These are phyloP conservation scores for Chrysochromulina parva DNA, from an alignment of 78 protist genomes.

Conservation along the genomic window DNA sequence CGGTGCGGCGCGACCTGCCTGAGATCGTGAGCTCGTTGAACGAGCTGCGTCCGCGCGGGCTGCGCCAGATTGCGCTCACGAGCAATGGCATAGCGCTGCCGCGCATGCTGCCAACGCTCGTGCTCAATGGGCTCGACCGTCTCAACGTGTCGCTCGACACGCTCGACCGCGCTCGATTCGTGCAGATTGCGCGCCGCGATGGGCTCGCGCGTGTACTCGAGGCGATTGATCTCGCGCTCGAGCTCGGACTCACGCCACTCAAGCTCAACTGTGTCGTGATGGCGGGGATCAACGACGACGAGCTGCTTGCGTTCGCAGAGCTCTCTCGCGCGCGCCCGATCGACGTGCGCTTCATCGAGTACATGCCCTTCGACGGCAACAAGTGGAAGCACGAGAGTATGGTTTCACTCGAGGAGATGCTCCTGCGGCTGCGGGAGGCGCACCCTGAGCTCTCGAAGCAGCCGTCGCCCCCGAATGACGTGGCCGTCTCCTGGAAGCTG, in stretches of 20 bases:
- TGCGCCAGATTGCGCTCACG: constrained; percentile 58
- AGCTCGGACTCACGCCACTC: background rate
- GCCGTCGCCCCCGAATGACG: background rate
- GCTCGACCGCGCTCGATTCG: constrained; percentile 57
- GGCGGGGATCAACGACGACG: constrained; percentile 77
- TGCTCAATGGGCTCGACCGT: background rate
- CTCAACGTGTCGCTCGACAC: constrained; percentile 88
- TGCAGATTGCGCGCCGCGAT: background rate
- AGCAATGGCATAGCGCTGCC: constrained; percentile 77
- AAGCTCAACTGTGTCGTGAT: constrained; percentile 85
- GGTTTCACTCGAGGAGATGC: no score
- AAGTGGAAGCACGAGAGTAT: background rate
- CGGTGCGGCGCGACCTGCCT: constrained; percentile 38
- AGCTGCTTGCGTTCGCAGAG: constrained; percentile 67
- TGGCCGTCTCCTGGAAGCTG: constrained; percentile 30
- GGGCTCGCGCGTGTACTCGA: background rate
- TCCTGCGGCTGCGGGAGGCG: background rate
- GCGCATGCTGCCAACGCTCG: constrained; percentile 2
- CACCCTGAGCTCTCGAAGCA: background rate
- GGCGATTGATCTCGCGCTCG: background rate
- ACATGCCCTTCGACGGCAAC: constrained; percentile 87
- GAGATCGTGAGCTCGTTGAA: background rate
- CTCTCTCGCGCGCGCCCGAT: constrained; percentile 57
- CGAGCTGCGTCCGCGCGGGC: background rate
- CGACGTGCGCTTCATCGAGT: constrained; percentile 87